Evolutionary conservation across 495 filamentous ascomycete species (phyloP), one percentile per base, ranked within the genome.

Genomic region (Mytilinidion resinicola): DNA sequence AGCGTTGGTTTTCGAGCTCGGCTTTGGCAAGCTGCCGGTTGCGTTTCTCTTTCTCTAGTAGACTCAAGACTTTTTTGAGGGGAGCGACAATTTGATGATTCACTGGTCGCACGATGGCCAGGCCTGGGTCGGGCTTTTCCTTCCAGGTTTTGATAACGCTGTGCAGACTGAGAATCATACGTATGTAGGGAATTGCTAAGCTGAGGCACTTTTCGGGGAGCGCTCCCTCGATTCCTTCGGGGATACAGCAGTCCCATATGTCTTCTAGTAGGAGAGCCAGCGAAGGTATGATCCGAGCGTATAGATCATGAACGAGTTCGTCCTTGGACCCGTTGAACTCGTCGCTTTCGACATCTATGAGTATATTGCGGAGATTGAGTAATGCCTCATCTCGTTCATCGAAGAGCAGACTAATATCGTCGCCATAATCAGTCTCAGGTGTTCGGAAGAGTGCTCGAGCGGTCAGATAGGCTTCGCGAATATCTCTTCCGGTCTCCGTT

Each of bases 321-420:
- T 11, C 19, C 20, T 53, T 37, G 37, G 10, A 3, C 37, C 37
- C 51, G 3, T 37, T 37, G 15, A 34, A 20, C 6, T 11, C 37
- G 20, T 53, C 37, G 7, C n/a, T 11, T 38, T 59, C 34, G 9
- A 66, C 46, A 15, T 53, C 34, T 36, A 54, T 57, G 10, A 62
- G 21, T 0, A 62, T 21, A 1, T 53, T 34, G 15, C 37, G 34
- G 10, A 53, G 19, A 14, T 53, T 25, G 51, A 38, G 14, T 15
- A 53, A 33, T n/a, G 2, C 25, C 25, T 2, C 25, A 30, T 30
- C 25, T 6, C 25, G 25, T 30, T 30, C 25, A 3, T 30, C 25
- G 25, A 30, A 30, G 6, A 30, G 25, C 2, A 30, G 25, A 30
- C 6, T 30, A 6, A 30, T 2, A 6, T 53, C 51, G 33, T 53